Evolutionary conservation across 495 filamentous ascomycete genomes (phyloP).

Genomic region (Rusavskia elegans): DNA sequence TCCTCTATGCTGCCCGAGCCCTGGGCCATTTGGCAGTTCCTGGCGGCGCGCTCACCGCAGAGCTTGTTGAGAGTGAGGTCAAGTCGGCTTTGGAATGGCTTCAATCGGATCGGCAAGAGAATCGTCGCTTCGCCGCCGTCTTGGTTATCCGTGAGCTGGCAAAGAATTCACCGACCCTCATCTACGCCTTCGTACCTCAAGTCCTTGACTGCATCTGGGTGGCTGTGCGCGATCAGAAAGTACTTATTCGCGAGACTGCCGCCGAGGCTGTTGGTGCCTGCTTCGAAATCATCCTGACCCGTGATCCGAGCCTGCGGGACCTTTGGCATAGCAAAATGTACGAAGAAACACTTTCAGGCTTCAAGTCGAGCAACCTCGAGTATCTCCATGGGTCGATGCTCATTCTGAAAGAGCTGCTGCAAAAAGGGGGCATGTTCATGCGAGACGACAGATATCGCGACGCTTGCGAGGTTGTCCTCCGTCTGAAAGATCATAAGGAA

Average conservation of each 20-base stretch:
- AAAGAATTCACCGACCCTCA: conserved; percentile 76
- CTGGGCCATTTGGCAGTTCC: conserved; percentile 81
- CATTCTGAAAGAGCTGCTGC: conserved; percentile 74
- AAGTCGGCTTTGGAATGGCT: conserved; percentile 91
- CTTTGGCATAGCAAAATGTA: conserved; percentile 78
- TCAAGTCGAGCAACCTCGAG: conserved; percentile 66
- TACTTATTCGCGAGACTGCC: conserved; percentile 80
- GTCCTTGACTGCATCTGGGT: conserved; percentile 95
- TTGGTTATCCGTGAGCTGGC: conserved; percentile 80
- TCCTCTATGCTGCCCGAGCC: conserved; percentile 74
- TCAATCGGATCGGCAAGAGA: conserved; percentile 86
- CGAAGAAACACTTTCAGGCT: conserved; percentile 60
- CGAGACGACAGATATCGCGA: conserved; percentile 63
- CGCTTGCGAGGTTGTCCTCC: conserved; percentile 78
- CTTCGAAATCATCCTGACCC: conserved; percentile 81
- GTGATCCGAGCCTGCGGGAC: conserved; percentile 71
- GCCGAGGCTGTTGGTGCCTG: conserved; percentile 82
- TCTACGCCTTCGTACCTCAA: conserved; percentile 79
- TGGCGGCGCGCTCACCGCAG: conserved; percentile 85
- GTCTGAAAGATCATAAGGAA: conserved; percentile 83
- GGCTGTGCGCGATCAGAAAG: conserved; percentile 71
- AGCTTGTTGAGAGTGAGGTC: conserved; percentile 91
- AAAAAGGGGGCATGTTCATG: conserved; percentile 98
- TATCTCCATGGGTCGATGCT: conserved; percentile 82
- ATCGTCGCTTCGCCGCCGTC: conserved; percentile 78